These are phyloP conservation scores for Lactarius pseudohatsudake DNA, from an alignment of 768 basidiomycete genomes.

Conservation along the genomic window DNA sequence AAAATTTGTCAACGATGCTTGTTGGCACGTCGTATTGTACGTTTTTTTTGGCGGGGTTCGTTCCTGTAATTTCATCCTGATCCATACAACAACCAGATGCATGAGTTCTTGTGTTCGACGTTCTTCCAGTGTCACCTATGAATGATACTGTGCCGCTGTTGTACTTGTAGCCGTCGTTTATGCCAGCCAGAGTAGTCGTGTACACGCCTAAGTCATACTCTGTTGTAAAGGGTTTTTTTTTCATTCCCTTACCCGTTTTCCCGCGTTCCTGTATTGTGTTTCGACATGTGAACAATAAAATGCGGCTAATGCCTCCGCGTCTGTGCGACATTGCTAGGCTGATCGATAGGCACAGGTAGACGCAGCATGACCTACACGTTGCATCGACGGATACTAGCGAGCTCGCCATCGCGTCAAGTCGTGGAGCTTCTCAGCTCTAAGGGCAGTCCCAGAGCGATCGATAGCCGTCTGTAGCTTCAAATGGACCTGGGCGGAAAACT, in stretches of 20 bases:
- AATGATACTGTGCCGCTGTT: background rate
- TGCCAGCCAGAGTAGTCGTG: background rate
- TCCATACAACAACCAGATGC: slow-evolving; percentile 32
- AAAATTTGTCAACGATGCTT: slow-evolving; percentile 83
- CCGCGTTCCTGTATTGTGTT: slow-evolving; percentile 5
- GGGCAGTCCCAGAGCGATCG: background rate
- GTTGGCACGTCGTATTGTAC: slow-evolving; percentile 88
- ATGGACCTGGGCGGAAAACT: background rate
- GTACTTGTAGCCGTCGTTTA: slow-evolving; percentile 5
- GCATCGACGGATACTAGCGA: slow-evolving; percentile 2
- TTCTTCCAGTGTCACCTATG: background rate
- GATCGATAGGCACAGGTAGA: slow-evolving; percentile 24
- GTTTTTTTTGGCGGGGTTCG: slow-evolving; percentile 34
- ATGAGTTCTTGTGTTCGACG: slow-evolving; percentile 7
- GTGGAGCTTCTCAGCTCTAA: slow-evolving; percentile 1
- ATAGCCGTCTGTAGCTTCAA: background rate
- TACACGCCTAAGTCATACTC: background rate
- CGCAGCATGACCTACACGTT: slow-evolving; percentile 25
- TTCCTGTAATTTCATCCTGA: slow-evolving; percentile 14
- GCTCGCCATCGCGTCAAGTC: slow-evolving; percentile 6
- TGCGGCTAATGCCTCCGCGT: slow-evolving; percentile 8
- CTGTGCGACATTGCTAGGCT: slow-evolving; percentile 11
- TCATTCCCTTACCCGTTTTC: background rate
- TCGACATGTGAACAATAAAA: slow-evolving; percentile 9
- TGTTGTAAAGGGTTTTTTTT: slow-evolving; percentile 3